Percentiles rank a stretch among this genome's conserved stretches.
phyloP scores from a whole-genome alignment of 2,329 filamentous ascomycete genomes.

The Hypoxylon sp. region DNA sequence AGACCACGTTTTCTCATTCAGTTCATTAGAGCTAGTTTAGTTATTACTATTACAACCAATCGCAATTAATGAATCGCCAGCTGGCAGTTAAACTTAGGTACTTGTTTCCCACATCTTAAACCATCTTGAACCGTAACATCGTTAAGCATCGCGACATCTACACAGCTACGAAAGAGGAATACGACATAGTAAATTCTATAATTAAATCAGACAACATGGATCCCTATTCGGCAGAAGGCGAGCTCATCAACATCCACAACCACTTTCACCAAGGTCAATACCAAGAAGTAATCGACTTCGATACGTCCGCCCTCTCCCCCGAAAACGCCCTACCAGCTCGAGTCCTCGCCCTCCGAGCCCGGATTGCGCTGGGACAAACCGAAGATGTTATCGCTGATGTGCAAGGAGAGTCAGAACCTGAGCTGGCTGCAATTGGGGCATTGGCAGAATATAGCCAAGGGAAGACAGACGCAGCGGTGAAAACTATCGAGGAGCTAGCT shows the following conservation, averaged over 20 bases:
- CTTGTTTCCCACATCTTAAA: no score
- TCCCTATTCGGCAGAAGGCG: constrained; percentile 74
- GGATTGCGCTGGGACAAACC: constrained; percentile 82
- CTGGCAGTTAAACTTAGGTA: no score
- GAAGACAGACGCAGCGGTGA: constrained; percentile 68
- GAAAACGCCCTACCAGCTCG: constrained; percentile 81
- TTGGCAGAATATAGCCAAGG: constrained; percentile 74
- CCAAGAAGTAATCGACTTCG: constrained; percentile 84
- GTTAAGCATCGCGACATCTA: no score
- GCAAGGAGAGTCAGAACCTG: constrained; percentile 70
- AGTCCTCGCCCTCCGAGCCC: constrained; percentile 81
- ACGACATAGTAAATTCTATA: no score
- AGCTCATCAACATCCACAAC: constrained; percentile 76
- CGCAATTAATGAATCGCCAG: no score
- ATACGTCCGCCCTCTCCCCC: constrained; percentile 78
- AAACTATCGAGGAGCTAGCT: constrained; percentile 72
- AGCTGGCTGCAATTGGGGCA: constrained; percentile 78
- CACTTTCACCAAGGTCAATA: constrained; percentile 84
- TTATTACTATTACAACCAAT: no score
- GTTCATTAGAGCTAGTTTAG: no score
- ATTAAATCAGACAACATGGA: constrained; percentile 63
- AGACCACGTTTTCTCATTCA: no score
- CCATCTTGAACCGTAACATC: no score
- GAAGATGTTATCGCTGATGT: constrained; percentile 76
- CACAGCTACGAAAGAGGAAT: no score